Base-by-base conservation (phyloP, 179 eudicot genomes). In the Spergularia azorica region DNA sequence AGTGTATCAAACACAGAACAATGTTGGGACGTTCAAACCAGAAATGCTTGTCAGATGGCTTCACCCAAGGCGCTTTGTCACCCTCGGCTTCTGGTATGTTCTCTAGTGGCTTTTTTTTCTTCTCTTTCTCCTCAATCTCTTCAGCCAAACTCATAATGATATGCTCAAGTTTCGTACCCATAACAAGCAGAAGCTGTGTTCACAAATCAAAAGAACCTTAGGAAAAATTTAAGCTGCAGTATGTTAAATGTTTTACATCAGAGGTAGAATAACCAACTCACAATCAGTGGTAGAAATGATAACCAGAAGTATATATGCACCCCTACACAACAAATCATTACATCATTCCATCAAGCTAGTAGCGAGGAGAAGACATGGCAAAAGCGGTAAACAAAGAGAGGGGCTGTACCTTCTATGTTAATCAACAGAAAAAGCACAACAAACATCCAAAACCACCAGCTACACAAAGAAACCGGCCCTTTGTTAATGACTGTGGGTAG, bases 361-460 rank as follows among this genome's bases (percentile, higher is more conserved):
- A 60, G 17, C 26, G 16, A 36, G 50, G 15, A 59, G 32, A 32
- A 58, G 62, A 7, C 3, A 10, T 38, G 52, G 43, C 43, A 57
- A n/a, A 59, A 32, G 58, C 57, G 57, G 10, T 56, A 10, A 48
- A 46, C 50, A 6, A 46, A 46, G 4, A 12, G 63, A 76, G 41
- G 69, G 57, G 41, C 18, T 39, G 41, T 92, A 94, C 98, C 98
- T 76, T 77, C 67, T 9, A 94, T 76, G 77, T 94, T 90, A 76
- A 94, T 69, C 76, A 94, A 80, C 89, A 94, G 83, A 83, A 94
- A 94, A 55, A 92, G 18, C n/a, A 92, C 92, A 59, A 92, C 98
- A 82, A 94, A 94, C 51, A 86, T 76, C 98, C 98, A 94, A 77
- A 94, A 81, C 80, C 86, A 90, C 98, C 97, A 94, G 87, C 98